phyloP scores from a whole-genome alignment of 371 early-diverging fungal species.

The Lichtheimia hyalospora region DNA sequence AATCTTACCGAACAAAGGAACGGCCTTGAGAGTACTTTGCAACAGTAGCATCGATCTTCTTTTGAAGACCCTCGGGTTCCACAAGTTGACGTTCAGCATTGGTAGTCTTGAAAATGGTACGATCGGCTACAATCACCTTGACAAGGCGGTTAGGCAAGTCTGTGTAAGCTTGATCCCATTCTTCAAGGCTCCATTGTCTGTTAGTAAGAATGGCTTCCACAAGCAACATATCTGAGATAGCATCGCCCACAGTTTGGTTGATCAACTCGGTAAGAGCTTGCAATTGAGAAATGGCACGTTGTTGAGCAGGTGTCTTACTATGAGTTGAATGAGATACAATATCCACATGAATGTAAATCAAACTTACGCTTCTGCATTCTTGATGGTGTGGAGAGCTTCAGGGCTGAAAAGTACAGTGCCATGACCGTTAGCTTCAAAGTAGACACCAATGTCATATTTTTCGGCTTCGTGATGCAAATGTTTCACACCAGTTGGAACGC shows the following conservation, averaged over 20 bases:
- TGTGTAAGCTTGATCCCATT: slow-evolving; percentile 94
- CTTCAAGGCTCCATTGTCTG: slow-evolving; percentile 74
- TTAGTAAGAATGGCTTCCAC: slow-evolving; percentile 92
- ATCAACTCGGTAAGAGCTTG: slow-evolving; percentile 87
- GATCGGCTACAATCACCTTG: slow-evolving; percentile 93
- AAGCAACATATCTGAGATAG: slow-evolving; percentile 95
- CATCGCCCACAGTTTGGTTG: slow-evolving; percentile 99
- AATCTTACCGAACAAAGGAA: slow-evolving; percentile 89
- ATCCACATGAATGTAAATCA: neutral
- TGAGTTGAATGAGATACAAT: neutral
- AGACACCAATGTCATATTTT: slow-evolving; percentile 97
- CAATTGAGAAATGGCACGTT: slow-evolving; percentile 75
- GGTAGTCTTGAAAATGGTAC: slow-evolving; percentile 89
- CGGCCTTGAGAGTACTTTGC: slow-evolving; percentile 83
- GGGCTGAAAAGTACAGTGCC: slow-evolving; percentile 97
- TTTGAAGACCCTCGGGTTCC: slow-evolving; percentile 90
- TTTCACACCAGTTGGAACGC: slow-evolving; percentile 98
- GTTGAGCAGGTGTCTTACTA: slow-evolving; percentile 77
- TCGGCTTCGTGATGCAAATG: slow-evolving; percentile 98
- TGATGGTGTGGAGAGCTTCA: slow-evolving; percentile 76
- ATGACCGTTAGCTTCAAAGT: slow-evolving; percentile 99
- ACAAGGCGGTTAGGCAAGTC: slow-evolving; percentile 93
- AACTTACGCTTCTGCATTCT: slow-evolving; percentile 64
- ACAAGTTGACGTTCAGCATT: slow-evolving; percentile 94
- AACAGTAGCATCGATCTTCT: slow-evolving; percentile 80